Base-by-base conservation (phyloP, 148 eudicot species). In the Chenopodium album region DNA sequence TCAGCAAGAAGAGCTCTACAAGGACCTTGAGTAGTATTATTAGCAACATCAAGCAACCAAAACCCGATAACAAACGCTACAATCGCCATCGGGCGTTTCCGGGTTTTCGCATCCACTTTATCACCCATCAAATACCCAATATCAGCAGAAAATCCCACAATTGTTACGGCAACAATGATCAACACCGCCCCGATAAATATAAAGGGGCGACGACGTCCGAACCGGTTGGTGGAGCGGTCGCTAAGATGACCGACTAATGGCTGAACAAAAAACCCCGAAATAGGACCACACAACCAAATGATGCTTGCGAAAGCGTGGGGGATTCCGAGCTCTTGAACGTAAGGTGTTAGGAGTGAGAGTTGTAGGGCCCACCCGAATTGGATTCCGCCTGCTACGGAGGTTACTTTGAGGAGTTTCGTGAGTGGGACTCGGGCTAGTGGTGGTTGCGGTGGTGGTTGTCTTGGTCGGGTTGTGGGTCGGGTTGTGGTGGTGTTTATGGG, bases 361-460 rank as follows among this genome's bases (percentile, higher is more conserved):
- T 95, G 99, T 2, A 94, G 84, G 16, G 99, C 93, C 99, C 99
- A 95, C 8, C 99, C 99, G 92, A 95, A 95, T 75, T 95, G 99
- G 1, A 95, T 95, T 7, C 99, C 99, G 52, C 95, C 88, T 0
- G 99, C 98, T 8, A 95, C 91, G 13, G 95, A 90, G 7, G 99
- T 91, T 0, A 93, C 94, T 44, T 90, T 86, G 14, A 95, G 83
- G 14, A 95, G 91, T 64, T 88, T 87, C 9, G 86, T 84, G 4
- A 92, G 84, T 0, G 93, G 79, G 7, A 81, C 72, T 4, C 87
- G 68, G 22, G 62, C 22, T 71, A 67, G 14, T 52, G 83, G 81
- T 4, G 76, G 19, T 2, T 76, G 65, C 13, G 70, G 81, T 9
- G 84, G 47, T 41, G 82, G 41, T 26, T 26, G 26, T 23, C 66